Evolutionary conservation across 78 protist species (phyloP), one percentile per base, ranked within the genome.

Genomic region (Parvularia atlantis): DNA sequence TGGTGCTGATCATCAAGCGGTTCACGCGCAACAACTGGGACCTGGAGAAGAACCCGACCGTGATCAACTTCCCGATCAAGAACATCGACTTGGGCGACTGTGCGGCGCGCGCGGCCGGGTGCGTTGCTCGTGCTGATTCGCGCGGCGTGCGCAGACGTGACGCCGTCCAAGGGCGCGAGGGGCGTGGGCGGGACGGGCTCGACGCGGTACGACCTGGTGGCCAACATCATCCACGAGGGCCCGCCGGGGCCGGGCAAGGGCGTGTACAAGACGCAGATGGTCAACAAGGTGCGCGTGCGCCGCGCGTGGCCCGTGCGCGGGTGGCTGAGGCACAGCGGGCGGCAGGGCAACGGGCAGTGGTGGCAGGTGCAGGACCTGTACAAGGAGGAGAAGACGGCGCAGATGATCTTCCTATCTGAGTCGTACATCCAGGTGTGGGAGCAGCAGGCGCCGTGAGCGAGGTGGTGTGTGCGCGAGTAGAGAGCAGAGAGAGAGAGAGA

Each of bases 41-140:
- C 43, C 33, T 70, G 14, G 96, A 92, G 84, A 91, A 92, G 65
- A 93, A 94, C 54, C 83, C 87, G 17, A 93, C 98, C 44, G 83
- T 94, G 28, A 96, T 92, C 30, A 91, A 89, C 56, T 89, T 81
- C 56, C 97, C 95, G 20, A 17, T 17, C 56, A 50, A 17, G 56
- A 20, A 50, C 56, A 17, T 50, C 14, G 56, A 50, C 26, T 50
- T 50, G 16, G 20, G 30, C 26, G 56, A 20, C 20, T 20, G 2
- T 6, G 20, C 14, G 6, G 56, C 56, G 30, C n/a, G 14, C n/a
- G 56, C 6, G 56, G 16, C 2, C 26, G 7, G 20, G 35, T n/a
- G n/a, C n/a, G n/a, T 43, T 43, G 48, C 22, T 6, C 11, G 48
- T 11, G 11, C 48, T 43, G 48, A 43, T 11, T 13, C 48, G 11